A percentile compares a stretch with the other conserved stretches of the same genome.
Conservation (phyloP, 2,329 filamentous ascomycete genomes). For the Fusarium temperatum region DNA sequence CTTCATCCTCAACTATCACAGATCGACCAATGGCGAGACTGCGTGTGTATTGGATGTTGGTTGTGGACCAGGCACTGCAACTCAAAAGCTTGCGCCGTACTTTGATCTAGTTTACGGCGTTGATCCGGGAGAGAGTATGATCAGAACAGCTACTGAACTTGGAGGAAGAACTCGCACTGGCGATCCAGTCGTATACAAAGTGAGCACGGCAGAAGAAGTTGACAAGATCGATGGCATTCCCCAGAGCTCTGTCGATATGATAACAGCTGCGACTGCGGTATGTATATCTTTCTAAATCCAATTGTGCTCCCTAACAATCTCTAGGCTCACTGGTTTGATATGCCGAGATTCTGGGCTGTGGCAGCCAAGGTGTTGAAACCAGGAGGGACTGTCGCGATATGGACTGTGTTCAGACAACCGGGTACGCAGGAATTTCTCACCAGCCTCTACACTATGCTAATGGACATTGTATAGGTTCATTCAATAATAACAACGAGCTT, state of each 20-base stretch:
- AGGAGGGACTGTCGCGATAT: conserved; percentile 4
- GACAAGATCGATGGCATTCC: background rate
- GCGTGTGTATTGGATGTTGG: background rate
- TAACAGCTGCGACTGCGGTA: conserved; percentile 9
- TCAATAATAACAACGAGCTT: background rate
- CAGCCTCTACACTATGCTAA: too few species aligned
- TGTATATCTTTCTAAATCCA: rapidly evolving
- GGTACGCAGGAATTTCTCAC: background rate
- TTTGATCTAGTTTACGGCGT: background rate
- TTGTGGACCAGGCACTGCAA: background rate
- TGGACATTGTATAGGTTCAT: background rate
- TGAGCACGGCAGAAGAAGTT: background rate
- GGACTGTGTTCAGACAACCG: background rate
- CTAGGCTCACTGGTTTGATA: conserved; percentile 7
- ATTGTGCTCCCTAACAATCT: rapidly evolving
- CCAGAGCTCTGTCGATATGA: background rate
- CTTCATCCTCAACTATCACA: background rate
- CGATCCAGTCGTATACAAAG: background rate
- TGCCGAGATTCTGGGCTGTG: conserved; percentile 2
- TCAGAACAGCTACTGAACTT: background rate
- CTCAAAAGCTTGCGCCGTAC: background rate
- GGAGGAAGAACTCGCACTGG: background rate
- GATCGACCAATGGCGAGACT: background rate
- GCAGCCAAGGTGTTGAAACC: background rate
- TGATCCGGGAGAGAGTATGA: conserved; percentile 5